Conservation (phyloP, 345 rosid genomes). For the Eutrema japonicum region DNA sequence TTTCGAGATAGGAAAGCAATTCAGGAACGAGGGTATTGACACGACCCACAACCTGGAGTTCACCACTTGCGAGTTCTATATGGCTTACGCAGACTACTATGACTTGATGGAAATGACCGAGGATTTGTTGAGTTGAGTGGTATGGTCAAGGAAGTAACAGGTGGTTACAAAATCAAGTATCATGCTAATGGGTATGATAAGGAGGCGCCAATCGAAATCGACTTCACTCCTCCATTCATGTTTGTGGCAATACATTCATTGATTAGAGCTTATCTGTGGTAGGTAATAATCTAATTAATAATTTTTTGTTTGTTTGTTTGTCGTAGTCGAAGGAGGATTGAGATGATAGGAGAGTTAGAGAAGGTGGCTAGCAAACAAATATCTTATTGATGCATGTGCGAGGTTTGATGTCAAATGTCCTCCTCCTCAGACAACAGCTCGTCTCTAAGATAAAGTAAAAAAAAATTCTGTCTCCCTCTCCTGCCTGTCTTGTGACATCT, state of each 20-base stretch:
- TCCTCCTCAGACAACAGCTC: constrained; percentile 89
- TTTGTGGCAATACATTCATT: constrained; percentile 31
- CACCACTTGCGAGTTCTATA: too few relatives aligned
- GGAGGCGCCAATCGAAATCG: constrained; percentile 54
- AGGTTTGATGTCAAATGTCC: constrained; percentile 86
- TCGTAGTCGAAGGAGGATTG: constrained; percentile 62
- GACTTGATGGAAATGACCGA: too few relatives aligned
- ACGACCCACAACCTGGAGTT: too few relatives aligned
- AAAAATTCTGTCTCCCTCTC: constrained; percentile 12
- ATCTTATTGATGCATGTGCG: constrained; percentile 67
- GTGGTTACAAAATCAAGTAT: too few relatives aligned
- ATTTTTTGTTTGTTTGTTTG: neutral
- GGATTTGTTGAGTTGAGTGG: too few relatives aligned
- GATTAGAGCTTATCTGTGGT: neutral
- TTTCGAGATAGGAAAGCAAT: too few relatives aligned
- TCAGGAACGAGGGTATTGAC: too few relatives aligned
- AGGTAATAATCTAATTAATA: neutral
- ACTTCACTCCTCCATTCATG: constrained; percentile 98
- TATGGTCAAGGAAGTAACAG: too few relatives aligned
- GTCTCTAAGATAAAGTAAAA: constrained; percentile 81
- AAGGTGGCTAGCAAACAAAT: constrained; percentile 79
- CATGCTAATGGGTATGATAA: too few relatives aligned
- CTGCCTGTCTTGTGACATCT: neutral
- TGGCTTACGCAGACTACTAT: too few relatives aligned
- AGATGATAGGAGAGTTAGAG: constrained; percentile 90